phyloP scores from a whole-genome alignment of 2,329 filamentous ascomycete genomes.

The Colletotrichum coccodes region DNA sequence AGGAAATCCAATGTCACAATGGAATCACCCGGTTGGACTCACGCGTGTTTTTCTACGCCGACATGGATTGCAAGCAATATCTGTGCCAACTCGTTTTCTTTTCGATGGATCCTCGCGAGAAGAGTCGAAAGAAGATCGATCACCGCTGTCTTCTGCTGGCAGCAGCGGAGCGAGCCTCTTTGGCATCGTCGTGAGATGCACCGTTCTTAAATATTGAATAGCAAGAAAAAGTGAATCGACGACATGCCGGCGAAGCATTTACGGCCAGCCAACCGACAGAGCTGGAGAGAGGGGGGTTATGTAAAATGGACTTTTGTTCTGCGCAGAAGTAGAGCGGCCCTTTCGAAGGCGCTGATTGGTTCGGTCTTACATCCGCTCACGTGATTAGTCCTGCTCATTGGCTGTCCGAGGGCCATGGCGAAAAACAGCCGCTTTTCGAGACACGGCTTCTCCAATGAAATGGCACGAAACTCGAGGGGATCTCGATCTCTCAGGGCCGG shows the following conservation, averaged over 20 bases:
- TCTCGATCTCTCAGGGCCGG: background rate
- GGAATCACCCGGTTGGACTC: slow-evolving; percentile 4
- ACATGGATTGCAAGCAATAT: slow-evolving; percentile 38
- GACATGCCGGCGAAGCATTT: background rate
- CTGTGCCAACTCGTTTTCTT: slow-evolving; percentile 37
- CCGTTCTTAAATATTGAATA: background rate
- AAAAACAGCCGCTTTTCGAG: background rate
- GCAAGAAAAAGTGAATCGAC: too few species aligned
- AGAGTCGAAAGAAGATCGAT: background rate
- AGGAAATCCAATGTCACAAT: background rate
- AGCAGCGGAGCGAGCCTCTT: slow-evolving; percentile 22
- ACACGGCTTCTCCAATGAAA: background rate
- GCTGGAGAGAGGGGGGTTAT: background rate
- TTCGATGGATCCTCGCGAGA: slow-evolving; percentile 22
- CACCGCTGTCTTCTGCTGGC: background rate
- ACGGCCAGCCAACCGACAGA: background rate
- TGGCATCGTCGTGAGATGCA: background rate
- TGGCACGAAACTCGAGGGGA: background rate
- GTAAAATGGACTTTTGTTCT: background rate
- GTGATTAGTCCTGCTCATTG: background rate
- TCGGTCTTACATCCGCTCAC: slow-evolving; percentile 20
- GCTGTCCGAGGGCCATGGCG: background rate
- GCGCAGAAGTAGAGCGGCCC: background rate
- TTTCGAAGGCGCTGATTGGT: background rate
- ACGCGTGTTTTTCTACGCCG: slow-evolving; percentile 38